Conservation (phyloP, 495 filamentous ascomycete species). For the Penicillium cosmopolitanum region DNA sequence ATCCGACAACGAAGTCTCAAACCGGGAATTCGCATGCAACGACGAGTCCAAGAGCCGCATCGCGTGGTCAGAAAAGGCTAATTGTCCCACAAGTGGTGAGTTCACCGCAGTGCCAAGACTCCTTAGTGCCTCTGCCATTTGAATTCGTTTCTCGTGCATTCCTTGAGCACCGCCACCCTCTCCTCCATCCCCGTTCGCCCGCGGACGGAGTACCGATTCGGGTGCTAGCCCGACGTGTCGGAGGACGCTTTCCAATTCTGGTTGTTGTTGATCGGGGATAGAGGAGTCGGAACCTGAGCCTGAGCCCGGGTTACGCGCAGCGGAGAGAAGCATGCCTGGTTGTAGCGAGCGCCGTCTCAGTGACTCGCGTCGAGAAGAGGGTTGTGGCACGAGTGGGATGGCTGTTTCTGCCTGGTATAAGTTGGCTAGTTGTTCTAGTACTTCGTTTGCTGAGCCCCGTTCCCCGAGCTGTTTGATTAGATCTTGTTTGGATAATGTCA, state of each 20-base stretch:
- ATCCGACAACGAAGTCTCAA: slow-evolving; percentile 35
- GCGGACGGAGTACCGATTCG: slow-evolving; percentile 35
- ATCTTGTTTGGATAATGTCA: slow-evolving; percentile 40
- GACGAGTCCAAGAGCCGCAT: slow-evolving; percentile 37
- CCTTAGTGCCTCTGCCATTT: slow-evolving; percentile 32
- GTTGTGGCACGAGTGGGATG: slow-evolving; percentile 24
- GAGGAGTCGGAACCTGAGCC: background rate
- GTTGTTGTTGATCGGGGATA: slow-evolving; percentile 27
- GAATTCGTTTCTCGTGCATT: slow-evolving; percentile 36
- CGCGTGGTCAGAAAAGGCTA: slow-evolving; percentile 37
- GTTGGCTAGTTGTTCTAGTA: slow-evolving; percentile 37
- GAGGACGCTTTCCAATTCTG: slow-evolving; percentile 38
- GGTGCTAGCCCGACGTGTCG: slow-evolving; percentile 42
- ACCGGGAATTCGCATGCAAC: slow-evolving; percentile 37
- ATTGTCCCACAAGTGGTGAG: slow-evolving; percentile 33
- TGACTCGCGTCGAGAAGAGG: slow-evolving; percentile 36
- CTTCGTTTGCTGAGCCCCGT: slow-evolving; percentile 42
- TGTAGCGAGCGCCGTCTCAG: slow-evolving; percentile 36
- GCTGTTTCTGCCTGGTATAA: slow-evolving; percentile 40
- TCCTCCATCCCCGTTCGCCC: slow-evolving; percentile 6
- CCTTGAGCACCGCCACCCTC: slow-evolving; percentile 22
- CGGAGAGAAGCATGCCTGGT: slow-evolving; percentile 18
- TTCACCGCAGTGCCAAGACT: slow-evolving; percentile 35
- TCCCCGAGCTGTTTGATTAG: slow-evolving; percentile 34
- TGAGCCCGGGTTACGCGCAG: slow-evolving; percentile 17